Evolutionary conservation across 768 basidiomycete species (phyloP).

Genomic region (Butyriboletus loyo): DNA sequence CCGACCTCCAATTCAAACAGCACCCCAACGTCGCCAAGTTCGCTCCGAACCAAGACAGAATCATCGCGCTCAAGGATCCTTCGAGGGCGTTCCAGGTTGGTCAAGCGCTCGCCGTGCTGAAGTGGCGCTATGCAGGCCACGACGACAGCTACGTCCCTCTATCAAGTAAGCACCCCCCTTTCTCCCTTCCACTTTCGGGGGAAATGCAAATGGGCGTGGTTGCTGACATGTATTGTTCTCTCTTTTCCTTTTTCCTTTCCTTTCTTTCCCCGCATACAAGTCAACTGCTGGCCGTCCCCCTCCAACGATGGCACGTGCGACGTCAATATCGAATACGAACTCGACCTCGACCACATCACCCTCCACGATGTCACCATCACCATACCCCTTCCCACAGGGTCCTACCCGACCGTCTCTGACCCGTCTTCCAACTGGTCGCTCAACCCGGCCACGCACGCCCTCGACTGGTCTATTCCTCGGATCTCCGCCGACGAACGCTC

Average conservation of each 20-base stretch:
- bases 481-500: constrained; percentile 63
- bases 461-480: constrained; percentile 80
- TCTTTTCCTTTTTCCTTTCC: not conserved
- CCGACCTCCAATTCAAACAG: constrained; percentile 90
- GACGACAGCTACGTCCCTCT: constrained; percentile 92
- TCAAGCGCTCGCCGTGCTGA: constrained; percentile 81
- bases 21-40: constrained; percentile 95
- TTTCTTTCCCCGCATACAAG: constrained; percentile 37
- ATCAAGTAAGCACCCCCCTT: constrained; percentile 61
- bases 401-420: constrained; percentile 81
- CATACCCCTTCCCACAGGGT: constrained; percentile 87
- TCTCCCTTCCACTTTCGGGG: not conserved
- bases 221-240: not conserved
- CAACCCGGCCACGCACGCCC: constrained; percentile 72
- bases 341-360: constrained; percentile 78
- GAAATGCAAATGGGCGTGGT: not conserved
- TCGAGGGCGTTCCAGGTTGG: constrained; percentile 83
- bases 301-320: constrained; percentile 90
- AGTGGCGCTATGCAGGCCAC: constrained; percentile 88
- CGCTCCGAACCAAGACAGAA: constrained; percentile 57
- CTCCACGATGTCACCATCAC: constrained; percentile 85
- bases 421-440: constrained; percentile 71
- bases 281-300: constrained; percentile 96
- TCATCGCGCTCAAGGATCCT: constrained; percentile 82
- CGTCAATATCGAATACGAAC: constrained; percentile 96